phyloP scores from a whole-genome alignment of 768 basidiomycete genomes.

The Chalciporus chontae region DNA sequence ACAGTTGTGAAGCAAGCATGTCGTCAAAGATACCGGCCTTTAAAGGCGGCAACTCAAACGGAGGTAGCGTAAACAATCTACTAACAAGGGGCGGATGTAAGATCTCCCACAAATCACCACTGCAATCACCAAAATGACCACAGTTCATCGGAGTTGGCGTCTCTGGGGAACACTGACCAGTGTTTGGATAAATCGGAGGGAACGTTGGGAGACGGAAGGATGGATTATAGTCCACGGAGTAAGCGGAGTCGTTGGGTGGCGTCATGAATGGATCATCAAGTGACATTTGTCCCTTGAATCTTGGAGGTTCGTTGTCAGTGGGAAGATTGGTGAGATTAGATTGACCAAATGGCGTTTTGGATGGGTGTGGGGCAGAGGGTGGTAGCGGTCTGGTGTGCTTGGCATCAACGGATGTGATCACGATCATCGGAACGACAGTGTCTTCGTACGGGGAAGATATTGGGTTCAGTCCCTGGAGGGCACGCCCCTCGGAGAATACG shows the following conservation, averaged over 20 bases:
- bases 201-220: conserved; percentile 16
- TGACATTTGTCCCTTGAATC: not conserved
- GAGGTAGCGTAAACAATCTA: conserved; percentile 17
- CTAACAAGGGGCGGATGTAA: conserved; percentile 23
- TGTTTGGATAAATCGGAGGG: not conserved
- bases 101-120: conserved; percentile 23
- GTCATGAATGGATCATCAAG: conserved; percentile 18
- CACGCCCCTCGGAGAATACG: not conserved
- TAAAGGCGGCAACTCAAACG: conserved; percentile 23
- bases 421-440: conserved; percentile 17
- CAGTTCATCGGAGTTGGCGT: conserved; percentile 28
- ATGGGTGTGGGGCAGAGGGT: conserved; percentile 6
- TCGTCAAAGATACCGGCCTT: conserved; percentile 11
- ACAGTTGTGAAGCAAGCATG: no score
- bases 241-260: not conserved
- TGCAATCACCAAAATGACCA: conserved; percentile 21
- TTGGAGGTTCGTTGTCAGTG: conserved; percentile 1
- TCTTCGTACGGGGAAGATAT: not conserved
- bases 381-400: conserved; percentile 22
- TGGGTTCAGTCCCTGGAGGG: not conserved
- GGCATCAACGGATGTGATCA: conserved; percentile 25
- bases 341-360: conserved; percentile 12
- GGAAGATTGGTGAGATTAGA: conserved; percentile 7
- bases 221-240: not conserved
- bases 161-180: conserved; percentile 12